phyloP scores from a whole-genome alignment of 2,329 filamentous ascomycete species.

The Incumbomyces delicatus region DNA sequence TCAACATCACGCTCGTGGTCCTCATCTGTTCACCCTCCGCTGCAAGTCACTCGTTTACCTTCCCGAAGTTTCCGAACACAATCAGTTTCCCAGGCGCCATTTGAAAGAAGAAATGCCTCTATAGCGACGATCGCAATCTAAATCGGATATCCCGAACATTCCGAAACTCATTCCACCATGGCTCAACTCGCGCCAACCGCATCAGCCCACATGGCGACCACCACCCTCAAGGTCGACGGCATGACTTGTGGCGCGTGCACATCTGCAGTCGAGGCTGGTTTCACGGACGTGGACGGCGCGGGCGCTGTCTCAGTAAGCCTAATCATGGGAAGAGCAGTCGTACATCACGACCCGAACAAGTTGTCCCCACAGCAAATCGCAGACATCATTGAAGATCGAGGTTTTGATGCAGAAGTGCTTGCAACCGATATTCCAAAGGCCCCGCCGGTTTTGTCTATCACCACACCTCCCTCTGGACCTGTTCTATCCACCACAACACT shows the following conservation, averaged over 20 bases:
- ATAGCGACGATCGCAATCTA: too few relatives aligned
- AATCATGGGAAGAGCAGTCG: conserved; percentile 90
- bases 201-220: conserved; percentile 68
- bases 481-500: conserved; percentile 59
- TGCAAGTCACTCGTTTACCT: too few relatives aligned
- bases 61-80: too few relatives aligned
- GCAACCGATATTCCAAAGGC: conserved; percentile 62
- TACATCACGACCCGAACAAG: conserved; percentile 71
- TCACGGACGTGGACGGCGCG: conserved; percentile 70
- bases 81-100: too few relatives aligned
- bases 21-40: too few relatives aligned
- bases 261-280: conserved; percentile 85
- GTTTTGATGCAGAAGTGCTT: conserved; percentile 86
- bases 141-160: too few relatives aligned
- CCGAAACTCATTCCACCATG: background rate
- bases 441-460: conserved; percentile 28
- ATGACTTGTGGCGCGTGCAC: conserved; percentile 88
- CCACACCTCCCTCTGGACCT: conserved; percentile 1
- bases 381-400: conserved; percentile 82
- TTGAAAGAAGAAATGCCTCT: too few relatives aligned
- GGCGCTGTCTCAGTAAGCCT: conserved; percentile 83
- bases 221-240: conserved; percentile 80
- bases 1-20: too few relatives aligned
- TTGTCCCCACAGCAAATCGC: conserved; percentile 66
- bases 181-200: conserved; percentile 1